These are phyloP conservation scores for Roridomyces roridus DNA, from an alignment of 768 basidiomycete species.

Conservation along the genomic window DNA sequence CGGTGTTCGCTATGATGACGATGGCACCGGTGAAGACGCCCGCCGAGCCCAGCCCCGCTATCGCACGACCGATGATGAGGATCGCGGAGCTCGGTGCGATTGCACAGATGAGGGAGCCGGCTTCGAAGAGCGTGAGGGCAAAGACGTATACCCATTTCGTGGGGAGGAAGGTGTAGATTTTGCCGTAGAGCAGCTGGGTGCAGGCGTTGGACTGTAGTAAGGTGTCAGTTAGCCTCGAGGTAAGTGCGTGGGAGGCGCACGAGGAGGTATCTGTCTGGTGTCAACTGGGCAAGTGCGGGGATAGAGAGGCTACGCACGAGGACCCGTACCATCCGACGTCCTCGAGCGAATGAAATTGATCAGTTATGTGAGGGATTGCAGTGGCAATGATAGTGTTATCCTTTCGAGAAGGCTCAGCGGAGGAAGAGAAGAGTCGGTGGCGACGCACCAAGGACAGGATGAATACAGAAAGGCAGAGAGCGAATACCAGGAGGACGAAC, in stretches of 20 bases:
- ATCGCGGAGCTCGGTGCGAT: conserved; percentile 30
- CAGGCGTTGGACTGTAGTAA: neutral
- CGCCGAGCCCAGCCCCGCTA: conserved; percentile 51
- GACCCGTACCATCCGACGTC: conserved; percentile 24
- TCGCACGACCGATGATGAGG: conserved; percentile 48
- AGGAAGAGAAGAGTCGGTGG: neutral
- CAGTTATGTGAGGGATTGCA: conserved; percentile 33
- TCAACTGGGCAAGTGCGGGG: neutral
- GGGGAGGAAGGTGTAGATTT: conserved; percentile 27
- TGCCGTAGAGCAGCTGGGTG: conserved; percentile 27
- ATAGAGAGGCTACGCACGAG: conserved; percentile 30
- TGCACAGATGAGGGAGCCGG: conserved; percentile 52
- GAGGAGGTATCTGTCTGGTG: neutral
- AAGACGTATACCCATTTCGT: conserved; percentile 16
- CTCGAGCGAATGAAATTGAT: conserved; percentile 33
- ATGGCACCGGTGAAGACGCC: conserved; percentile 32
- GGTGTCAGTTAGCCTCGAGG: too few species aligned
- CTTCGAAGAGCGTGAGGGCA: conserved; percentile 44
- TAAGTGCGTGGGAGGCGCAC: neutral
- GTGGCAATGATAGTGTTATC: conserved; percentile 21
- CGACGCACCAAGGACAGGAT: conserved; percentile 11
- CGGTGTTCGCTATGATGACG: conserved; percentile 32
- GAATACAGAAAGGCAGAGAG: conserved; percentile 16
- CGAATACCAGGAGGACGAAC: neutral
- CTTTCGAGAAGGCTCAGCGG: neutral